These are phyloP conservation scores for Suillus variegatus DNA, from an alignment of 768 basidiomycete species.

Conservation along the genomic window DNA sequence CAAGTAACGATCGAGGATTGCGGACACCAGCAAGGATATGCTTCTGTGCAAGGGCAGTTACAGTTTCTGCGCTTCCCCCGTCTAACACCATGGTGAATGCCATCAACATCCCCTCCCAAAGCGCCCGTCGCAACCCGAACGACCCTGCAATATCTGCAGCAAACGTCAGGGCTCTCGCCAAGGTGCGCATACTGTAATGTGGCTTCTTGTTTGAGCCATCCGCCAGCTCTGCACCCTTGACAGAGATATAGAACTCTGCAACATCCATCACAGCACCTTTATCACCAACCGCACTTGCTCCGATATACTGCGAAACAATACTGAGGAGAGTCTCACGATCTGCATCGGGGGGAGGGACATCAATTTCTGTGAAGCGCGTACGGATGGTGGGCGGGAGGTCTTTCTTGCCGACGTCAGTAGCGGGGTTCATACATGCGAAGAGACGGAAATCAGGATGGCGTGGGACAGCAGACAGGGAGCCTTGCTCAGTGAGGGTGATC, in stretches of 20 bases:
- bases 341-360: conserved; percentile 91
- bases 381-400: conserved; percentile 92
- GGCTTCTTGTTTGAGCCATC: conserved; percentile 93
- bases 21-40: conserved; percentile 78
- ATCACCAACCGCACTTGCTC: conserved; percentile 79
- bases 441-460: conserved; percentile 95
- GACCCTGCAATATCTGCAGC: conserved; percentile 76
- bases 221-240: conserved; percentile 81
- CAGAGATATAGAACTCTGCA: conserved; percentile 84
- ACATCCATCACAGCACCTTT: conserved; percentile 86
- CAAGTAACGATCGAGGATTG: conserved; percentile 75
- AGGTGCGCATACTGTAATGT: conserved; percentile 96
- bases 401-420: conserved; percentile 97
- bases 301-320: conserved; percentile 90
- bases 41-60: conserved; percentile 69
- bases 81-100: conserved; percentile 97
- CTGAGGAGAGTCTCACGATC: conserved; percentile 87
- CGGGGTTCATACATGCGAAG: conserved; percentile 99
- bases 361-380: conserved; percentile 91
- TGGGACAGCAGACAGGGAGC: conserved; percentile 83
- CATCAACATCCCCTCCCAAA: conserved; percentile 98
- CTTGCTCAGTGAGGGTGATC: conserved; percentile 91
- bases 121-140: conserved; percentile 80
- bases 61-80: conserved; percentile 61
- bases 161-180: conserved; percentile 88